Base-by-base conservation (phyloP, 495 filamentous ascomycete species). In the Aspergillus indologenus region DNA sequence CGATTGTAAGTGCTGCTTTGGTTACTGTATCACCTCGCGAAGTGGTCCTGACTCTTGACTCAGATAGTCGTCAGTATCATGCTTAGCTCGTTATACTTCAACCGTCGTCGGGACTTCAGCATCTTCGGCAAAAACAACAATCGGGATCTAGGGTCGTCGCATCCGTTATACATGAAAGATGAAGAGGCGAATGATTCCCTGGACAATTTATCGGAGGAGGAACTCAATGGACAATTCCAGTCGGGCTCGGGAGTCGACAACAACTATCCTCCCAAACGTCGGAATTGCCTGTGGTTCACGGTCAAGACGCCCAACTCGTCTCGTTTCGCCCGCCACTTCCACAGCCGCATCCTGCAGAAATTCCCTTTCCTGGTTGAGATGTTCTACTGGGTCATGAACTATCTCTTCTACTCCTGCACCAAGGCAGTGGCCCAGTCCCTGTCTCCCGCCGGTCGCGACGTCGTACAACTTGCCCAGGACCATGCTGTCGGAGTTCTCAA, bases 341-440 rank as follows among this genome's bases (percentile, higher is more conserved):
- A 87, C 64, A 85, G 81, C 57, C 75, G 80, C n/a, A 68, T 81
- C 42, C 56, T 79, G 40, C 71, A 75, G 59, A 77, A 76, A 50
- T 72, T 76, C 51, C 75, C 75, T 54, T 91, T 65, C 73, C 75
- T 66, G 81, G 85, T 69, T 71, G 88, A 71, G 83, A 90, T 74
- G 84, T 88, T 69, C 72, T 96, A 62, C 80, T 96, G 57, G 90
- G 87, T 49, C 69, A 81, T 62, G 76, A 88, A 85, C 49, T 88
- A 87, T 66, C 80, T 81, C 61, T 83, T 89, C 70, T 86, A 88
- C 68, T 75, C 76, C 48, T 64, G 77, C 46, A 85, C 87, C 31
- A 83, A 85, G 54, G 73, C 86, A 50, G 71, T 83, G n/a, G 78
- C 86, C 17, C 78, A 84, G 58, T 59, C 53, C 42, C 48, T 73